Evolutionary conservation across 169 alveolate genomes (phyloP).

Genomic region (Toxoplasma gondii): DNA sequence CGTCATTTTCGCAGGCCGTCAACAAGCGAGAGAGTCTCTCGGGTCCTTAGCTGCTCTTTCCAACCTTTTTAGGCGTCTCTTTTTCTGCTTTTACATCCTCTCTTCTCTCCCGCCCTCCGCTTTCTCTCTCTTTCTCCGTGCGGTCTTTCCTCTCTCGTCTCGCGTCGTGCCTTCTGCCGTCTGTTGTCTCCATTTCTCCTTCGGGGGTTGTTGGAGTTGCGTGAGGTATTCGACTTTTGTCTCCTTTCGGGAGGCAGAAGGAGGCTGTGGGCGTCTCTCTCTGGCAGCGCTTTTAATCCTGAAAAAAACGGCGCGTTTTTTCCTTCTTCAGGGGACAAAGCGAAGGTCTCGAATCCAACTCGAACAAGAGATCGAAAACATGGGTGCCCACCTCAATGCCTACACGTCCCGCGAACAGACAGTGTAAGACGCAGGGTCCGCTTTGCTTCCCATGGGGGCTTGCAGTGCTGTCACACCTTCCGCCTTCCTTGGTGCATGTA

Average conservation of each 20-base stretch:
- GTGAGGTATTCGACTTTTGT: too few species aligned
- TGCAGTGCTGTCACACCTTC: not conserved
- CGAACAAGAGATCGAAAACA: conserved; percentile 94
- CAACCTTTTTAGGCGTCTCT: too few species aligned
- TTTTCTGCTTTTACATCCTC: not conserved
- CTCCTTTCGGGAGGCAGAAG: too few species aligned
- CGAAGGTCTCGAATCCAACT: conserved; percentile 89
- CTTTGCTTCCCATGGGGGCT: not conserved
- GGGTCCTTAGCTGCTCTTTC: too few species aligned
- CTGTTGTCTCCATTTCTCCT: too few species aligned
- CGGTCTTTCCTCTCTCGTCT: conserved; percentile 4
- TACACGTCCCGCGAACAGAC: conserved; percentile 98
- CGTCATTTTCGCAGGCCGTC: too few species aligned
- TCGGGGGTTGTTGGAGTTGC: too few species aligned
- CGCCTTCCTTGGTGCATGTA: not conserved
- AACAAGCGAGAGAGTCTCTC: too few species aligned
- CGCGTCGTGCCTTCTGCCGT: not conserved
- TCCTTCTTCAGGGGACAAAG: conserved; percentile 87
- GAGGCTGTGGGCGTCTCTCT: too few species aligned
- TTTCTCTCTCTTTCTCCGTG: not conserved
- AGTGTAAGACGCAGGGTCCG: conserved; percentile 72
- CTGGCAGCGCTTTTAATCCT: too few species aligned
- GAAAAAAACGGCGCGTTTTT: not conserved
- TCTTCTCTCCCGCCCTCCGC: not conserved
- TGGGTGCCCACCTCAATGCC: conserved; percentile 97